Base-by-base conservation (phyloP, 257 asterid genomes). In the Hygrophila difformis region DNA sequence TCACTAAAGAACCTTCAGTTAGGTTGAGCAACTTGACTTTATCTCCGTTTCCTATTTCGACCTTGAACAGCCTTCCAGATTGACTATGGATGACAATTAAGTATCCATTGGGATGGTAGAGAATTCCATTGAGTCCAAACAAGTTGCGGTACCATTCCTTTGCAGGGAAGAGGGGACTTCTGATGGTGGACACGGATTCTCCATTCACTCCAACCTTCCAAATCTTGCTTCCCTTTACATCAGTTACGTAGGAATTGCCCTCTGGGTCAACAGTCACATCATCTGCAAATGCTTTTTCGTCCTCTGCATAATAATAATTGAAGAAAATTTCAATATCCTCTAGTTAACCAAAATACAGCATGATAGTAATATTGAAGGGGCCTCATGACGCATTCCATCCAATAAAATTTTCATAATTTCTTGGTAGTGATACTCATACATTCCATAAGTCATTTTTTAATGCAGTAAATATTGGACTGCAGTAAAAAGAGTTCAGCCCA, bases 81-180 rank as follows among this genome's bases (percentile, higher is more conserved):
- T 76, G 35, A 10, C 96, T 82, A 50, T 91, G 99, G 26, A 62
- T 19, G 14, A 65, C 89, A 17, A 91, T 60, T 18, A 91, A 63
- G 77, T 82, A 91, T 0, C 96, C 94, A 21, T 91, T 76, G 8
- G 96, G 99, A 64, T 91, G 99, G 72, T 81, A 59, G n/a, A 78
- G 78, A 13, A 88, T 81, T n/a, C 97, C 97, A 0, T 88, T 88
- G 43, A 88, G 72, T 6, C 83, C 87, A 6, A 88, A 44, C 2
- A 76, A 39, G 43, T 67, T 68, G 16, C 45, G 59, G 85, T 76
- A 70, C 94, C 93, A 88, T 51, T 76, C 77, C 26, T 65, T 68
- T 1, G 76, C 74, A 29, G 54, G 57, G 23, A 88, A 81, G 45
- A 84, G 72, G 0, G 91, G 83, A 58, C 74, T 79, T 16, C 50